Conservation (phyloP, 352 stramenopile genomes). For the Globisporangium cederbergense region DNA sequence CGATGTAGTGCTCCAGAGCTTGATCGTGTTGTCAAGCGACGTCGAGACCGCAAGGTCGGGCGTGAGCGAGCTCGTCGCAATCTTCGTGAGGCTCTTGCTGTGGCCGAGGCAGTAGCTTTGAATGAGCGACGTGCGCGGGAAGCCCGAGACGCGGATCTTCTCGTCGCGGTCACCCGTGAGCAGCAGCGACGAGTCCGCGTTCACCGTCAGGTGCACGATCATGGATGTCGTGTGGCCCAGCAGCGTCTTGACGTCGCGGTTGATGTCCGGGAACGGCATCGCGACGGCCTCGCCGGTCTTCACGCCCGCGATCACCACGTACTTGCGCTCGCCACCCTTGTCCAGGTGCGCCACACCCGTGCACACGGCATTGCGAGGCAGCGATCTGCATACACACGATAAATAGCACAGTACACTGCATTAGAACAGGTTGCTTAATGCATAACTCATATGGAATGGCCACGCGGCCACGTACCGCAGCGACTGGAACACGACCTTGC, state of each 20-base stretch:
- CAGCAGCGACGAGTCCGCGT: constrained; percentile 47
- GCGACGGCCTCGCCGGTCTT: constrained; percentile 83
- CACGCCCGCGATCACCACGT: constrained; percentile 68
- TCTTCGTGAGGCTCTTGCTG: constrained; percentile 56
- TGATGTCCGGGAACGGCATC: constrained; percentile 69
- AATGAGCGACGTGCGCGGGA: constrained; percentile 67
- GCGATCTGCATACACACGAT: constrained; percentile 15
- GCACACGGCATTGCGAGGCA: constrained; percentile 72
- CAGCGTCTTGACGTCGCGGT: constrained; percentile 65
- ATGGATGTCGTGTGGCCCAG: constrained; percentile 86
- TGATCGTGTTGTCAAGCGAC: constrained; percentile 80
- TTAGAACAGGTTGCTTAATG: background rate
- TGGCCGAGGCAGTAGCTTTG: constrained; percentile 86
- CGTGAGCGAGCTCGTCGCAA: constrained; percentile 41
- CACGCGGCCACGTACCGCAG: constrained; percentile 17
- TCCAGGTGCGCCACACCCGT: constrained; percentile 41
- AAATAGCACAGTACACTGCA: background rate
- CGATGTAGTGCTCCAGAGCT: constrained; percentile 61
- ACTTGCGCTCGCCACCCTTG: constrained; percentile 30
- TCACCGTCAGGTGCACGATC: constrained; percentile 72
- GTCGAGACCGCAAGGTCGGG: constrained; percentile 61
- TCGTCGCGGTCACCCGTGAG: constrained; percentile 82
- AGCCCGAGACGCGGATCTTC: constrained; percentile 82
- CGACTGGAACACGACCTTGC: constrained; percentile 37
- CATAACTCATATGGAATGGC: background rate